These are phyloP conservation scores for Alternaria conjuncta DNA, from an alignment of 2,329 filamentous ascomycete species.

Conservation along the genomic window DNA sequence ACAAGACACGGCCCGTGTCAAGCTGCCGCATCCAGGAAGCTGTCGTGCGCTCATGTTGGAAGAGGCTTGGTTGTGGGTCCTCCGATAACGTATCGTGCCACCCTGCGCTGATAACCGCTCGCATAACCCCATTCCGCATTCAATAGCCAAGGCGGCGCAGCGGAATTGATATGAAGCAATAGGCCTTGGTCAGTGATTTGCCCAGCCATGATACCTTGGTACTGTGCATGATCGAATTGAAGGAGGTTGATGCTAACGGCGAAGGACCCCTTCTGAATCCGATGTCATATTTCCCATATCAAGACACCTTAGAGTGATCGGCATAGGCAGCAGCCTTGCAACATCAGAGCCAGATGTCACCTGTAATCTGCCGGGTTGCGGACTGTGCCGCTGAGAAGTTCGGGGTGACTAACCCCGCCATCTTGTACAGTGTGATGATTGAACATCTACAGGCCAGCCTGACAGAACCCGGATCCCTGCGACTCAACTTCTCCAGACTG, in stretches of 20 bases:
- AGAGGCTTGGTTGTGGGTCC: not conserved
- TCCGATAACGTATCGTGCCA: slow-evolving; percentile 20
- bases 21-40: slow-evolving; percentile 8
- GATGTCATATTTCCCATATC: not conserved
- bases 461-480: not conserved
- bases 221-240: not conserved
- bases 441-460: not conserved
- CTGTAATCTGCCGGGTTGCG: not conserved
- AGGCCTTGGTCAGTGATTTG: not conserved
- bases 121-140: slow-evolving; percentile 17
- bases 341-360: not conserved
- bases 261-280: not conserved
- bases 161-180: not conserved
- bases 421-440: not conserved
- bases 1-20: not conserved
- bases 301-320: not conserved
- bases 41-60: slow-evolving; percentile 8
- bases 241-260: not conserved
- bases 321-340: not conserved
- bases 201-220: not conserved
- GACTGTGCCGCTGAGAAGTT: not conserved
- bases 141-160: slow-evolving; percentile 14
- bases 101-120: slow-evolving; percentile 17
- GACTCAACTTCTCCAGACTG: not conserved
- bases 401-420: not conserved